Conservation (phyloP, 2,329 filamentous ascomycete species). For the Venturiaceae sp. region DNA sequence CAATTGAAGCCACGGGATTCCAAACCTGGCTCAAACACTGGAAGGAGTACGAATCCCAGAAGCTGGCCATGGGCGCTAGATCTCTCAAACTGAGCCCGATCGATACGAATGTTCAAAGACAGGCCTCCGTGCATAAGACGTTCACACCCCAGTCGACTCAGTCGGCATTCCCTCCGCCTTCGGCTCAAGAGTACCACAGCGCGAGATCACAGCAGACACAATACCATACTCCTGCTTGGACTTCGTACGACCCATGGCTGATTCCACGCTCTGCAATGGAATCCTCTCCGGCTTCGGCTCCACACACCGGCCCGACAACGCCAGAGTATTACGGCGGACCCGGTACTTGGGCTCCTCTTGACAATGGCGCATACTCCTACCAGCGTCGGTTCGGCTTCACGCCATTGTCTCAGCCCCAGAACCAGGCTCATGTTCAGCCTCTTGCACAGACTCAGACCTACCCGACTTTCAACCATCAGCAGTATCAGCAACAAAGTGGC, state of each 20-base stretch:
- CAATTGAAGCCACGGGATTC: constrained; percentile 65
- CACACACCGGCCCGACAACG: constrained; percentile 43
- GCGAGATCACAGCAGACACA: constrained; percentile 26
- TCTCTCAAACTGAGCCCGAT: constrained; percentile 46
- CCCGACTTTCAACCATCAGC: background rate
- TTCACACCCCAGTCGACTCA: constrained; percentile 22
- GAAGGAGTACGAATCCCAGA: constrained; percentile 51
- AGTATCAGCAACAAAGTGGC: constrained; percentile 1
- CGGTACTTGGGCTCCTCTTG: constrained; percentile 31
- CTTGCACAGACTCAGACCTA: background rate
- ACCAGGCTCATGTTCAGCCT: constrained; percentile 11
- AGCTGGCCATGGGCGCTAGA: constrained; percentile 29
- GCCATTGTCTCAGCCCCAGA: constrained; percentile 35
- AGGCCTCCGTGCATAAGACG: constrained; percentile 38
- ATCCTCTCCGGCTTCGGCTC: constrained; percentile 43
- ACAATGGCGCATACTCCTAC: constrained; percentile 22
- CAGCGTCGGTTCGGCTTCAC: constrained; percentile 31
- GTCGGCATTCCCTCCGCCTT: constrained; percentile 9
- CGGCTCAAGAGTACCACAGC: constrained; percentile 19
- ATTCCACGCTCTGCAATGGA: constrained; percentile 26
- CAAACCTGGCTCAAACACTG: constrained; percentile 56
- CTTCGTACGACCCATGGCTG: constrained; percentile 31
- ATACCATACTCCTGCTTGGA: constrained; percentile 24
- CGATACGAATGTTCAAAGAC: constrained; percentile 52
- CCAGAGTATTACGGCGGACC: constrained; percentile 41